Conservation (phyloP, 148 eudicot genomes). For the Fallopia convolvulus region DNA sequence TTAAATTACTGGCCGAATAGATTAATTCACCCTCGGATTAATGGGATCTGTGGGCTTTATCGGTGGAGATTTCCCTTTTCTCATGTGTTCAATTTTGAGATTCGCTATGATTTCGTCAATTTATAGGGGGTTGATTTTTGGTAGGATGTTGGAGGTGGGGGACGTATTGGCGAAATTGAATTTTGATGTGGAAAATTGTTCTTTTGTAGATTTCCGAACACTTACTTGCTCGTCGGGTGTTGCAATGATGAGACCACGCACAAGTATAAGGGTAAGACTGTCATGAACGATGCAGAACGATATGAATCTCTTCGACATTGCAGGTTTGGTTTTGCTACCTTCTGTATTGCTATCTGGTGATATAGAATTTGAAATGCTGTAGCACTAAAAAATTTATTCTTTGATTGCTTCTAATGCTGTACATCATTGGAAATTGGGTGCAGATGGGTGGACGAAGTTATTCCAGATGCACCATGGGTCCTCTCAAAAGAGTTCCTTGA, state of each 20-base stretch:
- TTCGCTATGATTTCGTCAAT: neutral
- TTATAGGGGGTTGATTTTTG: neutral
- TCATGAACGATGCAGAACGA: constrained; percentile 60
- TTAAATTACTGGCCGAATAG: neutral
- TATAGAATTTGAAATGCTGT: neutral
- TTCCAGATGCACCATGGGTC: constrained; percentile 85
- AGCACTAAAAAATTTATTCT: neutral
- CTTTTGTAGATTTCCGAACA: constrained; percentile 46
- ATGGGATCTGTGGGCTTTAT: neutral
- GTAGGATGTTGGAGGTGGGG: neutral
- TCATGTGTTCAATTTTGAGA: neutral
- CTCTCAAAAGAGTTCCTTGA: constrained; percentile 51
- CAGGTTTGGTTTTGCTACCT: constrained; percentile 31
- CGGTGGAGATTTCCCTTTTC: neutral
- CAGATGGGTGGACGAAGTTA: constrained; percentile 87
- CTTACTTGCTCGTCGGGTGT: constrained; percentile 68
- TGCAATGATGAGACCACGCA: constrained; percentile 70
- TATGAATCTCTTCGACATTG: constrained; percentile 77
- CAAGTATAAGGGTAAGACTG: constrained; percentile 67
- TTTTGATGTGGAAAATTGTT: neutral
- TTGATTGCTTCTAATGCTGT: neutral
- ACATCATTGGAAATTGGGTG: constrained; percentile 1
- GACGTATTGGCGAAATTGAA: neutral
- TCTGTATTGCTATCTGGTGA: neutral
- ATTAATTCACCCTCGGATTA: neutral